Evolutionary conservation across 164 flowering plant genomes (phyloP).

Genomic region (Tetrastigma voinierianum): DNA sequence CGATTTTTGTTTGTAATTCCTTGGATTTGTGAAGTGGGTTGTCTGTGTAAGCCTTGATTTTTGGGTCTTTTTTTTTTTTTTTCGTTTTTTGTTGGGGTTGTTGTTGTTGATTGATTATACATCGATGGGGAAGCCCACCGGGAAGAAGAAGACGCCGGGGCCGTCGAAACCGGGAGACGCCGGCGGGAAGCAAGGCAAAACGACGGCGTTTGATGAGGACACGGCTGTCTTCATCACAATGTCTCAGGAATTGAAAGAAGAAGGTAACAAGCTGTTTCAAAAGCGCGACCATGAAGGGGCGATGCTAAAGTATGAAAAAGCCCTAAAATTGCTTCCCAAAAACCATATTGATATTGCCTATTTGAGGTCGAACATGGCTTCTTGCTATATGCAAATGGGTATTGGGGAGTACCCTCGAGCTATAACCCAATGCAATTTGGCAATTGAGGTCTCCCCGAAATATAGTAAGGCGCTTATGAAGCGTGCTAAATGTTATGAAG

Average conservation of each 20-base stretch:
- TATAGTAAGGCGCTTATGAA: constrained; percentile 44
- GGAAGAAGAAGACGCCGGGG: constrained; percentile 22
- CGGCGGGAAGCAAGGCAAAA: constrained; percentile 12
- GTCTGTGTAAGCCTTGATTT: constrained; percentile 4
- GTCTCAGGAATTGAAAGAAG: constrained; percentile 50
- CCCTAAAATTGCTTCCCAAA: constrained; percentile 40
- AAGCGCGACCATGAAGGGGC: constrained; percentile 50
- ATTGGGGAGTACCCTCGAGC: constrained; percentile 49
- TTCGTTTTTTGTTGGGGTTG: background rate
- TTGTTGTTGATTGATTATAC: background rate
- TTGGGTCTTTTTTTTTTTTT: background rate
- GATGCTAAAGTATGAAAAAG: constrained; percentile 48
- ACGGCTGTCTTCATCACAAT: constrained; percentile 41
- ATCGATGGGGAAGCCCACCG: constrained; percentile 34
- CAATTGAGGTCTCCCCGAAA: constrained; percentile 39
- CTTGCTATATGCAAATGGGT: constrained; percentile 51
- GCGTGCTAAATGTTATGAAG: constrained; percentile 42
- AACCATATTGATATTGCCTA: constrained; percentile 48
- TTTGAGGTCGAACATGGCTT: constrained; percentile 41
- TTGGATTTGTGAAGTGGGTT: constrained; percentile 5
- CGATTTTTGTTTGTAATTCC: no score
- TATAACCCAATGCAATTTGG: constrained; percentile 42
- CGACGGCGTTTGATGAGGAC: constrained; percentile 42
- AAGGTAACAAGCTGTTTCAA: constrained; percentile 45
- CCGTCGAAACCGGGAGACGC: constrained; percentile 14